Evolutionary conservation across 306 rosid species (phyloP).

Genomic region (Cyamopsis tetragonoloba): DNA sequence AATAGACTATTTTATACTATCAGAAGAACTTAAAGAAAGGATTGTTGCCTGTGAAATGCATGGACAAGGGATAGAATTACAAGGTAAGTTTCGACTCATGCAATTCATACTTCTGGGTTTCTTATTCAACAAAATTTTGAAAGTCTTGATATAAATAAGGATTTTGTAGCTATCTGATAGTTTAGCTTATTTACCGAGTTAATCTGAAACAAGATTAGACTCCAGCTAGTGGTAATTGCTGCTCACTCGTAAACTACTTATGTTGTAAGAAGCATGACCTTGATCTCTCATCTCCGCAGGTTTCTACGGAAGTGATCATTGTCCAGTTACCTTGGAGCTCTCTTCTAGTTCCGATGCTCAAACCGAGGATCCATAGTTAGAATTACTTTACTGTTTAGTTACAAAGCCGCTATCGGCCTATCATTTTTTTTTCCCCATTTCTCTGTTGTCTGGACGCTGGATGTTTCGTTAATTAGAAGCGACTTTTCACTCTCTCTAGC

Average conservation of each 20-base stretch:
- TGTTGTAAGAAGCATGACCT: background rate
- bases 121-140: constrained; percentile 8
- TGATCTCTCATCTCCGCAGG: constrained; percentile 50
- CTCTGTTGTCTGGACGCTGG: constrained; percentile 1
- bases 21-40: constrained; percentile 63
- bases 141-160: background rate
- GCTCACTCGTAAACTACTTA: background rate
- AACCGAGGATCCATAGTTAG: constrained; percentile 31
- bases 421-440: background rate
- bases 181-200: background rate
- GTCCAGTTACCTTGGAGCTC: constrained; percentile 82
- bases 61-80: constrained; percentile 81
- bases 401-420: background rate
- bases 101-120: background rate
- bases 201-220: background rate
- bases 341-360: constrained; percentile 41
- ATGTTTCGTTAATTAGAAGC: constrained; percentile 5
- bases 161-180: background rate
- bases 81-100: constrained; percentile 49
- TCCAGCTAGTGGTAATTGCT: constrained; percentile 13
- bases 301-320: constrained; percentile 93
- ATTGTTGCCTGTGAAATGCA: constrained; percentile 81
- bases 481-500: background rate
- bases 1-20: constrained; percentile 79
- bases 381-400: constrained; percentile 1